A percentile compares a stretch with the other conserved stretches of the same genome.
phyloP scores from a whole-genome alignment of 169 alveolate genomes.

The Perkinsus chesapeaki region DNA sequence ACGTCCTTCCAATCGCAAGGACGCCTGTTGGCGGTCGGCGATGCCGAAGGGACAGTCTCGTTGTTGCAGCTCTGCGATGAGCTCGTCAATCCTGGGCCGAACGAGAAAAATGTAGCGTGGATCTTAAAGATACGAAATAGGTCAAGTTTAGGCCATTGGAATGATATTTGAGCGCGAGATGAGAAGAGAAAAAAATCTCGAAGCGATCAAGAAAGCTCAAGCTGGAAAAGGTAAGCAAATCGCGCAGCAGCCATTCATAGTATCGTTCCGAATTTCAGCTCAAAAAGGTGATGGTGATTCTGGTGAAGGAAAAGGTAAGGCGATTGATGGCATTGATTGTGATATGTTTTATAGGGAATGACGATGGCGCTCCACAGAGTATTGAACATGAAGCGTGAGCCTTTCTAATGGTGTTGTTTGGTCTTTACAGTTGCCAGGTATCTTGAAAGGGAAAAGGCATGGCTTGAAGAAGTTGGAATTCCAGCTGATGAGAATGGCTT shows the following conservation, averaged over 20 bases:
- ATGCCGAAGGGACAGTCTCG: conserved; percentile 80
- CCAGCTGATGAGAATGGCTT: not conserved
- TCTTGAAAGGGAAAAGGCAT: not conserved
- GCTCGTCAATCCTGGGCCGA: conserved; percentile 51
- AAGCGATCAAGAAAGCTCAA: conserved; percentile 44
- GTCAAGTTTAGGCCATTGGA: not conserved
- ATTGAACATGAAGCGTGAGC: too few relatives aligned
- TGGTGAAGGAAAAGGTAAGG: too few relatives aligned
- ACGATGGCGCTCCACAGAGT: too few relatives aligned
- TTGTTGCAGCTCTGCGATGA: conserved; percentile 73
- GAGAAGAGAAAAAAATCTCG: conserved; percentile 76
- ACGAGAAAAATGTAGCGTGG: conserved; percentile 65
- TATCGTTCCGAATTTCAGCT: too few relatives aligned
- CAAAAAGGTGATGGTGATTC: too few relatives aligned
- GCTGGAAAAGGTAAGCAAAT: not conserved
- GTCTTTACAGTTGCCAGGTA: too few relatives aligned
- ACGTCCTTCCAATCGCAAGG: conserved; percentile 48
- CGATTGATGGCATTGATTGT: too few relatives aligned
- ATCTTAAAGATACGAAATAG: conserved; percentile 26
- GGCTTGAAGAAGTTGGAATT: not conserved
- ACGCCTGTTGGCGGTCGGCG: conserved; percentile 78
- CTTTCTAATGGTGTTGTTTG: too few relatives aligned
- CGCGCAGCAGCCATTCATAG: too few relatives aligned
- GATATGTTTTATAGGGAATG: too few relatives aligned
- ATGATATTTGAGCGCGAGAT: conserved; percentile 78